These are phyloP conservation scores for Aspergillus avenaceus DNA, from an alignment of 495 filamentous ascomycete species.

Conservation along the genomic window DNA sequence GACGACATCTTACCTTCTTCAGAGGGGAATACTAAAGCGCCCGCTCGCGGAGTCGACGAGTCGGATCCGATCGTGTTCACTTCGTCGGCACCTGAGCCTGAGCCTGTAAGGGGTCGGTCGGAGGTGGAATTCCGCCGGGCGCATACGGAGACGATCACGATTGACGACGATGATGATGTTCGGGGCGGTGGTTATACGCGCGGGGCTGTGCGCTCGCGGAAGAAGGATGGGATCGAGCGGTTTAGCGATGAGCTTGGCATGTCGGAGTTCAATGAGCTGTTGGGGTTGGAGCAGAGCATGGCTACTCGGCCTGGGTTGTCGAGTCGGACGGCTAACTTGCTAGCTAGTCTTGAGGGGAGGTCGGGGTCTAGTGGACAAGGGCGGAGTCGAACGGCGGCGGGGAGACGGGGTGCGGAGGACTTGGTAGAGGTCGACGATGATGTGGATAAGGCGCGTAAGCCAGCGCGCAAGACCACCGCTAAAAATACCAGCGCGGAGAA, in stretches of 20 bases:
- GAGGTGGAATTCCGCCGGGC: background rate
- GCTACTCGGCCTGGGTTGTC: slow-evolving; percentile 24
- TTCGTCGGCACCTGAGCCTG: slow-evolving; percentile 41
- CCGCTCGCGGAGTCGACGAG: slow-evolving; percentile 16
- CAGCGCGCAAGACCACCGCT: slow-evolving; percentile 22
- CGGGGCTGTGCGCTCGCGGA: background rate
- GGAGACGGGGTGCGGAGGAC: background rate
- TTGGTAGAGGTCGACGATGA: slow-evolving; percentile 25
- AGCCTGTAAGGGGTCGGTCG: too few species aligned
- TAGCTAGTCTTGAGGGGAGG: slow-evolving; percentile 25
- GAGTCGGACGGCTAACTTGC: slow-evolving; percentile 35
- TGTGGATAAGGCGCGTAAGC: slow-evolving; percentile 15
- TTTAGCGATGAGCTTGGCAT: slow-evolving; percentile 34
- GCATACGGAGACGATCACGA: slow-evolving; percentile 34
- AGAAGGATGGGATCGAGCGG: slow-evolving; percentile 33
- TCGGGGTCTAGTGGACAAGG: slow-evolving; percentile 2
- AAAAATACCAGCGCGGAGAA: slow-evolving; percentile 39
- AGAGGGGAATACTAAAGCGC: slow-evolving; percentile 13
- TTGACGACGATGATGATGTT: slow-evolving; percentile 29
- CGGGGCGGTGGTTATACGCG: background rate
- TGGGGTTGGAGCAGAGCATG: background rate
- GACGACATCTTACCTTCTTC: slow-evolving; percentile 29
- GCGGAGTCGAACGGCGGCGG: slow-evolving; percentile 6
- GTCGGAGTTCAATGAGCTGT: slow-evolving; percentile 29
- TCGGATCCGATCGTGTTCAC: slow-evolving; percentile 54